Evolutionary conservation across 495 filamentous ascomycete genomes (phyloP).

Genomic region (Xylaria castorea): DNA sequence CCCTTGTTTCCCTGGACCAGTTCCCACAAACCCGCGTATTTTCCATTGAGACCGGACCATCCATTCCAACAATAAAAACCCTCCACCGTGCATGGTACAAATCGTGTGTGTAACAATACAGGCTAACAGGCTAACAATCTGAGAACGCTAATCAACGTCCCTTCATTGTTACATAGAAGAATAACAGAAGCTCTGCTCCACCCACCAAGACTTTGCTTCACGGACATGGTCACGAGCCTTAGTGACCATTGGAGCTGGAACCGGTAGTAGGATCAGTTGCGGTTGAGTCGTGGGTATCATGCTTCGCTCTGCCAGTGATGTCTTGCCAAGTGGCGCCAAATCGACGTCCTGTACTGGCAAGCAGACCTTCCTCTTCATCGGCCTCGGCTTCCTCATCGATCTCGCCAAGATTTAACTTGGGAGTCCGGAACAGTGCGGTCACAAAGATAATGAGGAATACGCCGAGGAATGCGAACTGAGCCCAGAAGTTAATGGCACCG

Average conservation of each 20-base stretch:
- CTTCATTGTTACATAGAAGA: not conserved
- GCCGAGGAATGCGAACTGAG: constrained; percentile 87
- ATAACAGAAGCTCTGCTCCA: not conserved
- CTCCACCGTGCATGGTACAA: constrained; percentile 18
- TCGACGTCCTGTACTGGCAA: constrained; percentile 79
- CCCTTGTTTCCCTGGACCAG: not conserved
- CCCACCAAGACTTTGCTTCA: not conserved
- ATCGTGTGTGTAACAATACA: not conserved
- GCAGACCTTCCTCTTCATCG: constrained; percentile 92
- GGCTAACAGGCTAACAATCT: not conserved
- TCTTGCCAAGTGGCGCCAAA: constrained; percentile 90
- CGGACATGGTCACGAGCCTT: not conserved
- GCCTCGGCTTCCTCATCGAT: constrained; percentile 88
- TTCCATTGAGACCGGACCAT: not conserved
- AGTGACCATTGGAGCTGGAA: constrained; percentile 15
- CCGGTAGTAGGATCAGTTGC: not conserved
- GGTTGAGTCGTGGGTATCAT: constrained; percentile 18
- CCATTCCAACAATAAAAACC: not conserved
- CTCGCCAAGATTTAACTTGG: constrained; percentile 73
- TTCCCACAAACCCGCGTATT: not conserved
- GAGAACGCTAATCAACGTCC: not conserved
- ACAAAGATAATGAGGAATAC: constrained; percentile 81
- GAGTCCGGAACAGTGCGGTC: constrained; percentile 78
- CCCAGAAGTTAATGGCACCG: constrained; percentile 92
- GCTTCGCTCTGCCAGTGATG: constrained; percentile 64